A percentile compares a stretch with the other conserved stretches of the same genome.
These are phyloP conservation scores for Tympanopsis confertula DNA, from an alignment of 2,329 filamentous ascomycete genomes.

Conservation along the genomic window DNA sequence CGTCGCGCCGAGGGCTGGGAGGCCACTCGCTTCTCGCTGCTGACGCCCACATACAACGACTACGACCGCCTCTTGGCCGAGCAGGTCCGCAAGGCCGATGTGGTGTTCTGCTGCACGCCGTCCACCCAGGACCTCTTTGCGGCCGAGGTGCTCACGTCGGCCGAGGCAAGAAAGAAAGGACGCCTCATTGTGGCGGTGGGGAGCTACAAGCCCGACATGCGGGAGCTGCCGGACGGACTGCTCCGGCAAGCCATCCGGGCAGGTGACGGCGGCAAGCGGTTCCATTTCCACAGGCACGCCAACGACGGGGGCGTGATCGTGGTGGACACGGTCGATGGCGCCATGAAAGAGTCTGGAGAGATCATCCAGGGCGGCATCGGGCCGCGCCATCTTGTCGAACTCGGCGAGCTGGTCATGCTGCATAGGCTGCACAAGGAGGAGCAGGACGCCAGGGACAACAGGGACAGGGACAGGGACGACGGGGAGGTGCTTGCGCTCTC, in stretches of 20 bases:
- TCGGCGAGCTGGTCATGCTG: slow-evolving; percentile 68
- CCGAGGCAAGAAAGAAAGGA: slow-evolving; percentile 58
- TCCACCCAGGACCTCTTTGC: slow-evolving; percentile 67
- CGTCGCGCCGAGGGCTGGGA: slow-evolving; percentile 50
- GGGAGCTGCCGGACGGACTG: slow-evolving; percentile 70
- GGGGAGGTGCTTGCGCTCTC: neutral
- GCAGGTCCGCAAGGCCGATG: slow-evolving; percentile 61
- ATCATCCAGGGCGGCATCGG: slow-evolving; percentile 66
- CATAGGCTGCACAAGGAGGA: slow-evolving; percentile 30
- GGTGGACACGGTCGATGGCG: slow-evolving; percentile 69
- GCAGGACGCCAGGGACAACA: slow-evolving; percentile 13
- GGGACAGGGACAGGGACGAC: slow-evolving; percentile 7
- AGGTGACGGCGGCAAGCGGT: slow-evolving; percentile 32
- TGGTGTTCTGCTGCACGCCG: slow-evolving; percentile 83
- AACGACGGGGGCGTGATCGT: slow-evolving; percentile 54
- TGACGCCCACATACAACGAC: slow-evolving; percentile 62
- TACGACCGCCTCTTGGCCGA: slow-evolving; percentile 55
- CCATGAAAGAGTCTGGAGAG: slow-evolving; percentile 75
- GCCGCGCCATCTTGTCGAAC: slow-evolving; percentile 69
- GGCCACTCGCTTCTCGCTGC: slow-evolving; percentile 53
- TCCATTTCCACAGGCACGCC: slow-evolving; percentile 59
- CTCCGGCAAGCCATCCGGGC: slow-evolving; percentile 46
- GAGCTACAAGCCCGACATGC: slow-evolving; percentile 61
- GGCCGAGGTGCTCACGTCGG: slow-evolving; percentile 55
- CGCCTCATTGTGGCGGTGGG: slow-evolving; percentile 64